These are phyloP conservation scores for Psilocybe subaeruginosa DNA, from an alignment of 768 basidiomycete genomes.

Conservation along the genomic window DNA sequence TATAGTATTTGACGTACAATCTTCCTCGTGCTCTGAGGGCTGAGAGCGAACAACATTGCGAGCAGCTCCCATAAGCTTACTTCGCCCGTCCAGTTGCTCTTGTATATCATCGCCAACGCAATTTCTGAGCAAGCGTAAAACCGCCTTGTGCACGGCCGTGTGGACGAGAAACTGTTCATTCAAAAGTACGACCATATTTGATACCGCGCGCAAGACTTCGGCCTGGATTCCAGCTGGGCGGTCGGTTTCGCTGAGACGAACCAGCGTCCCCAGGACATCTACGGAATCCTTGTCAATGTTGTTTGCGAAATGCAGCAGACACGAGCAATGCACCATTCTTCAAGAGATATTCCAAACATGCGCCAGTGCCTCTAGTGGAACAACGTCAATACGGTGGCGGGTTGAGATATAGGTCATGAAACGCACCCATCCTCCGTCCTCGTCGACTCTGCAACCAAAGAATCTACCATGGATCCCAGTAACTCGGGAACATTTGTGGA, in stretches of 20 bases:
- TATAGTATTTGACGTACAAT: conserved; percentile 53
- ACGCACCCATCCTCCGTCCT: conserved; percentile 87
- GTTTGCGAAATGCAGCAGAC: neutral
- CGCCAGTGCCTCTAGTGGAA: conserved; percentile 72
- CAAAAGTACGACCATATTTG: conserved; percentile 88
- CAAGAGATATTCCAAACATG: conserved; percentile 88
- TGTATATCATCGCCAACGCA: conserved; percentile 93
- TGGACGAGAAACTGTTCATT: conserved; percentile 95
- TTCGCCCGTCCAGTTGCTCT: conserved; percentile 81
- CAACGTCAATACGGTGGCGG: conserved; percentile 9
- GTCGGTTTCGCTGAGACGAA: conserved; percentile 83
- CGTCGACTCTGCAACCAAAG: conserved; percentile 84
- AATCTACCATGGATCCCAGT: conserved; percentile 81
- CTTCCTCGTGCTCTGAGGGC: conserved; percentile 90
- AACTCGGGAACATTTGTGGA: conserved; percentile 81
- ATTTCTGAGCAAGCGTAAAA: conserved; percentile 80
- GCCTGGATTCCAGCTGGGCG: conserved; percentile 90
- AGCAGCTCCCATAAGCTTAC: conserved; percentile 83
- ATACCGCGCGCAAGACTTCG: conserved; percentile 83
- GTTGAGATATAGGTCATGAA: neutral
- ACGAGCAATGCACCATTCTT: conserved; percentile 67
- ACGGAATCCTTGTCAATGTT: neutral
- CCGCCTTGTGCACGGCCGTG: conserved; percentile 86
- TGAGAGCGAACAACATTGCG: conserved; percentile 64
- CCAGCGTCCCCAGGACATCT: conserved; percentile 87